phyloP scores from a whole-genome alignment of 1,139 yeast genomes.

The Zhuliangozyma parablackwelliae region DNA sequence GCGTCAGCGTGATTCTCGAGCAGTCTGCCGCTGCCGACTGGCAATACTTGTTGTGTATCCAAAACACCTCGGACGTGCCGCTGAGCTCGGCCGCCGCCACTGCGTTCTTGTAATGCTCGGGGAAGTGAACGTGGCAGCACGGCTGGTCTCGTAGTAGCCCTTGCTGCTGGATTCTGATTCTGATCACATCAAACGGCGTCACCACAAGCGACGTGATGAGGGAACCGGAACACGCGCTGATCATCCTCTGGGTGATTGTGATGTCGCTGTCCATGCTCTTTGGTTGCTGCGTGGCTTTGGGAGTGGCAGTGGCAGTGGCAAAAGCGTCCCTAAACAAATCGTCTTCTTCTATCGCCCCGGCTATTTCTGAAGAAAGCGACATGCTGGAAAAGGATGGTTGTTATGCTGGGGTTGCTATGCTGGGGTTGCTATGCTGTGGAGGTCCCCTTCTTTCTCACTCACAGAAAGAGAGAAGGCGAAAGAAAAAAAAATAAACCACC shows the following conservation, averaged over 20 bases:
- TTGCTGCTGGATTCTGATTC: constrained; percentile 89
- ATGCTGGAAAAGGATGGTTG: constrained; percentile 11
- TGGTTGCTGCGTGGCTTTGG: background rate
- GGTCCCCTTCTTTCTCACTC: too few relatives aligned
- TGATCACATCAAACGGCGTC: constrained; percentile 91
- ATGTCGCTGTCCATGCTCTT: constrained; percentile 19
- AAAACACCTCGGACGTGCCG: constrained; percentile 26
- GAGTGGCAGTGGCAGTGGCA: constrained; percentile 7
- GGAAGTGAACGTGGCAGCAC: constrained; percentile 24
- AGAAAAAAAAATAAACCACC: too few relatives aligned
- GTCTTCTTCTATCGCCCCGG: constrained; percentile 34
- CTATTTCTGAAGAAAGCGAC: constrained; percentile 37
- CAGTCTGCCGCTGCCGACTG: constrained; percentile 25
- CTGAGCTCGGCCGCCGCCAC: constrained; percentile 1
- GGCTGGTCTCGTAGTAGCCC: constrained; percentile 41
- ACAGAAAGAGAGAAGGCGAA: too few relatives aligned
- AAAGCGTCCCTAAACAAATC: too few relatives aligned
- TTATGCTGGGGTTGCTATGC: too few relatives aligned
- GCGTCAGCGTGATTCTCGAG: constrained; percentile 49
- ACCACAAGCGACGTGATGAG: constrained; percentile 79
- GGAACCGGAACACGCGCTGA: constrained; percentile 90
- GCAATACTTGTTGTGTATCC: constrained; percentile 40
- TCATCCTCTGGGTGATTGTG: constrained; percentile 63
- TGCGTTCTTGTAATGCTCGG: constrained; percentile 3
- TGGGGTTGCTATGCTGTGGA: too few relatives aligned